Evolutionary conservation across 2,329 filamentous ascomycete species (phyloP), one percentile per base, ranked within the genome.

Genomic region (Balansia obtecta): DNA sequence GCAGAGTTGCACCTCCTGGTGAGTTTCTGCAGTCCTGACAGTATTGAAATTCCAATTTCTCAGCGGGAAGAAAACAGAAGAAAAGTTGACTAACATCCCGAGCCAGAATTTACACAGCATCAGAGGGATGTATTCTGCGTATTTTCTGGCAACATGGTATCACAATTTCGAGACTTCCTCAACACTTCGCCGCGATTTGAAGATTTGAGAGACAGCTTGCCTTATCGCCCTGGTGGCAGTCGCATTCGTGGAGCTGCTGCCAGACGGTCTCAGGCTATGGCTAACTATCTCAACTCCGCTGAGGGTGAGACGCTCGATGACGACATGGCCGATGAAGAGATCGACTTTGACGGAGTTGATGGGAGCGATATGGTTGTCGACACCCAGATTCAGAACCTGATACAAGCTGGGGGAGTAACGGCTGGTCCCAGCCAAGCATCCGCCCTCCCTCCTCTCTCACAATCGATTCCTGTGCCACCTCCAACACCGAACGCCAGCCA

Each of bases 61-160:
- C 27, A 27, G 27, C 27, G 8, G 27, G 7, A 27, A 27, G 8
- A 27, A 27, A 27, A 27, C 5, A 27, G 8, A 27, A 27, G 8
- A 27, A 27, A n/a, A 20, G 15, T 12, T 37, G 15, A 41, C 13
- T 9, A 4, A 50, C 32, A 20, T 49, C 18, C n/a, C 46, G 11
- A 38, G 2, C 3, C 50, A 82, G 93, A 97, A 67, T 98, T 98
- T 64, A 97, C 90, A 16, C 86, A 91, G 45, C 89, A 96, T 62
- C 93, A 98, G 65, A 82, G 93, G 55, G 85, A 91, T 48, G 88
- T 97, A 8, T 98, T 98, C 64, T 98, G 93, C 62, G 93, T 98
- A 49, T 98, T 98, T 66, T 96, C 90, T 1, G 91, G 93, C 6
- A 77, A 80, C 27, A 90, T 90, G 50, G 91, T 98, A 2, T 72